Base-by-base conservation (phyloP, 768 basidiomycete species). In the Rhodosporidiobolus odoratus region DNA sequence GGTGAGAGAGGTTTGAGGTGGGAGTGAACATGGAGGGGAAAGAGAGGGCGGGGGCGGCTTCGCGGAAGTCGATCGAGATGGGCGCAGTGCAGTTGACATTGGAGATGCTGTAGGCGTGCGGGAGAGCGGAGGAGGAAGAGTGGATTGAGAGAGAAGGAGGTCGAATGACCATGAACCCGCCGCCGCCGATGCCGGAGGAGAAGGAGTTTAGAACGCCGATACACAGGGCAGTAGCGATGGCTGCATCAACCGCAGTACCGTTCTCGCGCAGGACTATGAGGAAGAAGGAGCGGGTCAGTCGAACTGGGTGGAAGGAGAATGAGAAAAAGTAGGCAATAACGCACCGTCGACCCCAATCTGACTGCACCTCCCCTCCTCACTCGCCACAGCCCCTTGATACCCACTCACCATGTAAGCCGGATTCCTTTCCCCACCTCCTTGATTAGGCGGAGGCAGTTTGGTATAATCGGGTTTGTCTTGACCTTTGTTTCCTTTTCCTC, bases 171-270 rank as follows among this genome's bases (percentile, higher is more conserved):
- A 92, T 89, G 76, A 91, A 90, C 0, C 91, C 91, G 25, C 90
- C 91, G 4, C 70, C 63, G 41, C 53, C 77, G 56, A 77, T 75
- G 30, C 75, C 75, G 34, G 75, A 92, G 84, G 90, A 91, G 78
- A 93, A 96, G 87, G 91, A 91, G 79, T 92, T 93, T 60, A 92
- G 77, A 8, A 80, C 77, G 10, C 82, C 82, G 52, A 82, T 78
- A 78, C 95, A 97, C 34, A 97, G 82, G 0, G 88, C 86, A 0
- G 89, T 84, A 30, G 87, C 85, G 63, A 97, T 86, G 0, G 87
- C 89, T 0, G 95, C 88, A 74, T 98, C 95, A 23, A 95, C 86
- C 0, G 94, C 93, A 76, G 90, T 94, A 25, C 95, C 95, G 35
- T 92, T 93, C 13, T 86, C 84, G 38, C 80, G 72, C 4, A 76